Percentiles rank a stretch among this genome's conserved stretches.
Conservation (phyloP, 805 yeast genomes). For the Candida dajiaensis region DNA sequence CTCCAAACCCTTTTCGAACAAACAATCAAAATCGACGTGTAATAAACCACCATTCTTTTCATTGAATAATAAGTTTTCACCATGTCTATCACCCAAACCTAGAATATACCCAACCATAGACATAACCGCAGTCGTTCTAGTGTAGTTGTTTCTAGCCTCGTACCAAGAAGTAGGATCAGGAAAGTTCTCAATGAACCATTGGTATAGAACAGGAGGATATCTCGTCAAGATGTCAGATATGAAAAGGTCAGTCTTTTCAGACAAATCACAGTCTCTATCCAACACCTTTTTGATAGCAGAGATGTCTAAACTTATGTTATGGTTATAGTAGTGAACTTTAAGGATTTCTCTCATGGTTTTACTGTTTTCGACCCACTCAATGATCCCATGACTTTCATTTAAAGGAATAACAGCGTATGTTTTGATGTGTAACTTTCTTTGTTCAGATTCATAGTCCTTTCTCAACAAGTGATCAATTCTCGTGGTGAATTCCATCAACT, state of each 20-base stretch:
- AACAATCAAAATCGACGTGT: slow-evolving; percentile 96
- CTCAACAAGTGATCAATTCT: slow-evolving; percentile 72
- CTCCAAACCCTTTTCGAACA: slow-evolving; percentile 77
- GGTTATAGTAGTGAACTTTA: slow-evolving; percentile 34
- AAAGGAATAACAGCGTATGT: slow-evolving; percentile 88
- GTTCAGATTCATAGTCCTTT: slow-evolving; percentile 64
- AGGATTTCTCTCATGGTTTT: slow-evolving; percentile 64
- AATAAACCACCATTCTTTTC: slow-evolving; percentile 71
- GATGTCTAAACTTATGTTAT: slow-evolving; percentile 30
- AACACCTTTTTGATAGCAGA: slow-evolving; percentile 21
- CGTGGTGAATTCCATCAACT: slow-evolving; percentile 83
- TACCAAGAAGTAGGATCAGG: slow-evolving; percentile 92
- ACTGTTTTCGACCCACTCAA: slow-evolving; percentile 83
- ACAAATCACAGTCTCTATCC: slow-evolving; percentile 21
- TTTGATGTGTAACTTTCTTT: slow-evolving; percentile 62
- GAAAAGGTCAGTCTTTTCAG: slow-evolving; percentile 33
- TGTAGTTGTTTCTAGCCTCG: slow-evolving; percentile 63
- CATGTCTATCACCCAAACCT: slow-evolving; percentile 95
- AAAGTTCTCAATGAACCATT: slow-evolving; percentile 85
- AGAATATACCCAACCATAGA: slow-evolving; percentile 92
- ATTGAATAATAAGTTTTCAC: slow-evolving; percentile 79
- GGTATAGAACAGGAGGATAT: slow-evolving; percentile 67
- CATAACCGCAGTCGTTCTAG: slow-evolving; percentile 89
- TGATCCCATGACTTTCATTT: slow-evolving; percentile 80
- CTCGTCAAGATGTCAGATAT: slow-evolving; percentile 23